Evolutionary conservation across 1,284 basidiomycete species (phyloP).

Genomic region (Irpex lacteus): DNA sequence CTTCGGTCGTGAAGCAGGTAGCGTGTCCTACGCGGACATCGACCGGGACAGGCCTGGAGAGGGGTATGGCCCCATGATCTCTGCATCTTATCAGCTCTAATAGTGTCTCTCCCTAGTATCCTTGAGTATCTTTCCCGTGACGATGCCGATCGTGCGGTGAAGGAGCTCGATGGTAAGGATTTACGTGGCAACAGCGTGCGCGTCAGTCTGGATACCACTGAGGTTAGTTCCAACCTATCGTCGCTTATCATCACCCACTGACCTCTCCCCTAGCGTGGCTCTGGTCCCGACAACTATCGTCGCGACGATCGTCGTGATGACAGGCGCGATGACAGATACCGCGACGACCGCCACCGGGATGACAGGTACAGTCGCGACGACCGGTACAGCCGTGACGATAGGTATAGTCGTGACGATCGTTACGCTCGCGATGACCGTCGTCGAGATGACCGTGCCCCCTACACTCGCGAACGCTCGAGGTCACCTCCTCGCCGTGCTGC

Average conservation of each 20-base stretch:
- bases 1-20: slow-evolving; percentile 89
- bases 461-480: slow-evolving; percentile 60
- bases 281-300: slow-evolving; percentile 69
- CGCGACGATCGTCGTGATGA: slow-evolving; percentile 33
- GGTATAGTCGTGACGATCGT: slow-evolving; percentile 36
- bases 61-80: slow-evolving; percentile 57
- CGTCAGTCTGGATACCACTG: slow-evolving; percentile 61
- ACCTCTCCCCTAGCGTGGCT: slow-evolving; percentile 41
- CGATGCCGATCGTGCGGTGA: slow-evolving; percentile 91
- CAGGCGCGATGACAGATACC: slow-evolving; percentile 39
- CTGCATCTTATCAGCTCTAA: slow-evolving; percentile 9
- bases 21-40: slow-evolving; percentile 90
- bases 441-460: slow-evolving; percentile 32
- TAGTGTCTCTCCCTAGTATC: slow-evolving; percentile 47
- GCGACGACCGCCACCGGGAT: slow-evolving; percentile 42
- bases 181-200: slow-evolving; percentile 79
- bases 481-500: slow-evolving; percentile 59
- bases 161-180: slow-evolving; percentile 79
- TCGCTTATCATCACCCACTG: background rate
- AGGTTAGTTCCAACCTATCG: slow-evolving; percentile 40
- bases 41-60: slow-evolving; percentile 81
- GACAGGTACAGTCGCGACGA: slow-evolving; percentile 43
- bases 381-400: slow-evolving; percentile 42
- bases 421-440: slow-evolving; percentile 41
- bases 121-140: slow-evolving; percentile 86